phyloP scores from a whole-genome alignment of 1,139 yeast species.

The Candida dubliniensis region DNA sequence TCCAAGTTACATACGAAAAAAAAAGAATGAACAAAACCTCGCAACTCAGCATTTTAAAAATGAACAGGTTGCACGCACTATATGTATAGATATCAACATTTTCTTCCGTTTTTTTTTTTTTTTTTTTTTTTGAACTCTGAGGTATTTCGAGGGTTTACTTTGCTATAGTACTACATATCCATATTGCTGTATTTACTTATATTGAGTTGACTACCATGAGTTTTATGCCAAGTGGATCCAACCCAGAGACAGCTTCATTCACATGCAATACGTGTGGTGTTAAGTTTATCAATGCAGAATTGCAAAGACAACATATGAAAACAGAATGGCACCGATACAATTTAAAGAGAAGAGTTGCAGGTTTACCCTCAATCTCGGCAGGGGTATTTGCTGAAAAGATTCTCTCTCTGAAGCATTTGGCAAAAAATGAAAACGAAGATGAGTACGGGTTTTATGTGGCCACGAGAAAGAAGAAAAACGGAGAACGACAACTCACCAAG shows the following conservation, averaged over 20 bases:
- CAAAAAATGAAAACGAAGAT: conserved; percentile 49
- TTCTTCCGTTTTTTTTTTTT: not conserved
- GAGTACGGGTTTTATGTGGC: conserved; percentile 62
- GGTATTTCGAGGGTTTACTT: no score
- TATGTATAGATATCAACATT: not conserved
- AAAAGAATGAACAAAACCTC: not conserved
- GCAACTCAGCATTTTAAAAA: not conserved
- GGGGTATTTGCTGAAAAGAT: conserved; percentile 82
- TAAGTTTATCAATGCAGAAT: conserved; percentile 71
- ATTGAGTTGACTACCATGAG: conserved; percentile 16
- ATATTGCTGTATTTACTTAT: no score
- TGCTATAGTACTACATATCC: no score
- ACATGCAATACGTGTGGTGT: conserved; percentile 91
- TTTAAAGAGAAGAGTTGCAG: conserved; percentile 87
- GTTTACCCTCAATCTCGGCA: conserved; percentile 74
- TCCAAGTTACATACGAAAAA: no score
- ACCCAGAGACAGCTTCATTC: conserved; percentile 39
- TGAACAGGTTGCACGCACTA: not conserved
- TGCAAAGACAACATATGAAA: conserved; percentile 90
- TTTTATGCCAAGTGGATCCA: conserved; percentile 34
- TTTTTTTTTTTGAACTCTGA: not conserved
- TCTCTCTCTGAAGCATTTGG: conserved; percentile 21
- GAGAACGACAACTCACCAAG: conserved; percentile 23
- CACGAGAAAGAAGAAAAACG: conserved; percentile 26
- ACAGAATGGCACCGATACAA: conserved; percentile 96